These are phyloP conservation scores for Samsoniella hepiali DNA, from an alignment of 2,329 filamentous ascomycete species.

Conservation along the genomic window DNA sequence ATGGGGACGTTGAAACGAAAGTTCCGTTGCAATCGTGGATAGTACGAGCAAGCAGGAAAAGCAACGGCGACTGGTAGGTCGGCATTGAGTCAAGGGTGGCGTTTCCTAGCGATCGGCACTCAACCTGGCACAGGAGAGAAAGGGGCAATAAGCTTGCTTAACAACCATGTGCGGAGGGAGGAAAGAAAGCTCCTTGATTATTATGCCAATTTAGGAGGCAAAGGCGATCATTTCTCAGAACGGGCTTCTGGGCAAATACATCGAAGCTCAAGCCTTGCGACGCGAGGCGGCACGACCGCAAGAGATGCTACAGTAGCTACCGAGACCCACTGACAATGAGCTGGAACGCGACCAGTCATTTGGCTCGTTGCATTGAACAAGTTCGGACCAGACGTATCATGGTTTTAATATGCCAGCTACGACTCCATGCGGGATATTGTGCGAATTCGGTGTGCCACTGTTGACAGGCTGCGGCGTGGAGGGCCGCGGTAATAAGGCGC, in stretches of 20 bases:
- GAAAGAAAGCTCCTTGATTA: neutral
- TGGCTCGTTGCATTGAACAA: slow-evolving; percentile 3
- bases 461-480: neutral
- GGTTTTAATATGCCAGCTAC: neutral
- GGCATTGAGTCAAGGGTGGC: slow-evolving; percentile 1
- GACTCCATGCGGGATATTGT: neutral
- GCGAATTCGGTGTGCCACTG: neutral
- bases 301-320: neutral
- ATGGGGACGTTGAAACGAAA: slow-evolving; percentile 12
- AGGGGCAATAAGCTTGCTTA: slow-evolving; percentile 7
- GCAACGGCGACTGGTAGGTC: neutral
- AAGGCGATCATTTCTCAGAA: slow-evolving; percentile 5
- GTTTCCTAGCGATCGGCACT: slow-evolving; percentile 10
- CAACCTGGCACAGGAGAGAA: neutral
- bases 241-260: neutral
- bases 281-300: slow-evolving; percentile 3
- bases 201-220: slow-evolving; percentile 1
- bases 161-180: slow-evolving; percentile 3
- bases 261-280: slow-evolving; percentile 6
- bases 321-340: neutral
- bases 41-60: neutral
- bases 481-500: slow-evolving; percentile 2
- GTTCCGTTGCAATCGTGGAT: neutral
- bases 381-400: neutral
- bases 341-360: neutral